A percentile compares a stretch with the other conserved stretches of the same genome.
phyloP scores from a whole-genome alignment of 192 early-diverging fungal species.

The Diversispora epigaea region DNA sequence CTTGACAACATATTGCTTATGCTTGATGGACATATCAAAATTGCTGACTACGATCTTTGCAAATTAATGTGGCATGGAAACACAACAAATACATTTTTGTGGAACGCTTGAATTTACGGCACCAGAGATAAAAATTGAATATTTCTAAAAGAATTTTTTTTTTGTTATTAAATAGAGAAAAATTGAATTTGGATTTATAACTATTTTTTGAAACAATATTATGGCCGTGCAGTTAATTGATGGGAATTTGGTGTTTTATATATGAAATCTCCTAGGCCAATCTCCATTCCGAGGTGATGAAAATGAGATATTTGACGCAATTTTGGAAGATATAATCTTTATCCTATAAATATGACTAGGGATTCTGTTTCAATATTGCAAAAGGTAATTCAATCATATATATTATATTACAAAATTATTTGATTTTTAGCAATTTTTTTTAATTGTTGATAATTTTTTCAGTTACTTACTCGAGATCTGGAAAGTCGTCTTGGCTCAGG shows the following conservation, averaged over 20 bases:
- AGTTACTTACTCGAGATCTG: conserved; percentile 88
- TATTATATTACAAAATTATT: not conserved
- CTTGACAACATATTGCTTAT: conserved; percentile 94
- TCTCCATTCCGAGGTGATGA: conserved; percentile 95
- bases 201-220: conserved; percentile 81
- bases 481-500: conserved; percentile 80
- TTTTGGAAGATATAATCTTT: conserved; percentile 92
- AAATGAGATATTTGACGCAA: conserved; percentile 97
- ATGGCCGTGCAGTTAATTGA: conserved; percentile 97
- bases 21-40: conserved; percentile 93
- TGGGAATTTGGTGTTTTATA: conserved; percentile 92
- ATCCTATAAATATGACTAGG: conserved; percentile 89
- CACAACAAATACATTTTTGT: conserved; percentile 93
- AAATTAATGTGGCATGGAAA: conserved; percentile 88
- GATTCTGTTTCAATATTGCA: conserved; percentile 92
- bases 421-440: not conserved
- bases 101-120: conserved; percentile 99
- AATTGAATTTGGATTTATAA: conserved; percentile 53
- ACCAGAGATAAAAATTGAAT: conserved; percentile 60
- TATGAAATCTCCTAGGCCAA: conserved; percentile 89
- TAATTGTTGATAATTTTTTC: not conserved
- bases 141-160: not conserved
- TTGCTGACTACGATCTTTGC: conserved; percentile 98
- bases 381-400: conserved; percentile 48
- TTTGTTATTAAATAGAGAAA: not conserved